Evolutionary conservation across 2,329 filamentous ascomycete species (phyloP).

Genomic region (Fonsecaea erecta): DNA sequence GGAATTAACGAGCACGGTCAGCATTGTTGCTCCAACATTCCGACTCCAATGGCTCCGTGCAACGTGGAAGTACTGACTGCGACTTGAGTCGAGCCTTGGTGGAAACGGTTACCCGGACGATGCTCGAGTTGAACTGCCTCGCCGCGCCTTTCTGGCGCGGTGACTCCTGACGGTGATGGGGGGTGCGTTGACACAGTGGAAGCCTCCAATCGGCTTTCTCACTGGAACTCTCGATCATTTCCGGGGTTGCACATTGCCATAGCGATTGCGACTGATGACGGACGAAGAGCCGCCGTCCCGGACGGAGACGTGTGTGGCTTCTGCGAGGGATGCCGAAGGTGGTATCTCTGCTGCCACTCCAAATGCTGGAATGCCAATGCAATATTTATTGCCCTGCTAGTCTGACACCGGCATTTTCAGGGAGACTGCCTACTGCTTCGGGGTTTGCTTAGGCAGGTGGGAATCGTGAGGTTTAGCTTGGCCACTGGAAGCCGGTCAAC

Average conservation of each 20-base stretch:
- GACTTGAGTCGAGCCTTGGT: too few species aligned
- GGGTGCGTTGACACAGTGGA: conserved; percentile 84
- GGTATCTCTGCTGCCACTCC: conserved; percentile 63
- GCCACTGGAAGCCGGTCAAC: conserved; percentile 15
- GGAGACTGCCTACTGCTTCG: conserved; percentile 31
- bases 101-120: background rate
- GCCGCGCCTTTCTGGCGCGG: conserved; percentile 51
- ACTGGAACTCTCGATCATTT: conserved; percentile 83
- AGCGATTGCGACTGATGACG: conserved; percentile 73
- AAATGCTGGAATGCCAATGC: conserved; percentile 65
- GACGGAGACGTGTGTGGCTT: conserved; percentile 58
- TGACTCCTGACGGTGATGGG: conserved; percentile 64
- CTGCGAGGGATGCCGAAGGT: conserved; percentile 54
- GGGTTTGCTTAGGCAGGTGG: conserved; percentile 35
- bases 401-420: background rate
- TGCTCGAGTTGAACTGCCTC: conserved; percentile 41
- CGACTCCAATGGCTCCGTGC: conserved; percentile 33
- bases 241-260: conserved; percentile 88
- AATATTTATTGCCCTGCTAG: conserved; percentile 53
- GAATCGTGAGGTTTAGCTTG: conserved; percentile 30
- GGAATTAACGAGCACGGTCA: conserved; percentile 22
- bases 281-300: conserved; percentile 63
- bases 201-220: conserved; percentile 71
- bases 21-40: conserved; percentile 11
- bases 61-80: conserved; percentile 30